Evolutionary conservation across 2,329 filamentous ascomycete species (phyloP).

Genomic region (Exophiala sp.): DNA sequence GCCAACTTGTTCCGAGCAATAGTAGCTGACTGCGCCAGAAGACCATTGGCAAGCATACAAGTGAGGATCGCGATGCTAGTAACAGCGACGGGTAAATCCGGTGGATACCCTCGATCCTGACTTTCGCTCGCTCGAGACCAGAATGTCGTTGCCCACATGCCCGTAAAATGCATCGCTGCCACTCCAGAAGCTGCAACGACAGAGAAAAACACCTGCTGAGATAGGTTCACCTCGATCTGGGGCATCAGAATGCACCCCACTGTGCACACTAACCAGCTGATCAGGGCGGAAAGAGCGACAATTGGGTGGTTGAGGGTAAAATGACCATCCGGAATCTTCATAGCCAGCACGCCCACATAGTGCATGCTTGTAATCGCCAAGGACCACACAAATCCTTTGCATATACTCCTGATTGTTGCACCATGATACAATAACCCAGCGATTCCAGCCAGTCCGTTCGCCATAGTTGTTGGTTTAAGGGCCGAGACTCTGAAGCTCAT

Average conservation of each 20-base stretch:
- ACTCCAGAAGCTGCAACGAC: constrained; percentile 34
- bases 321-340: constrained; percentile 33
- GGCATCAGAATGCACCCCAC: constrained; percentile 34
- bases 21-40: constrained; percentile 36
- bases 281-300: constrained; percentile 32
- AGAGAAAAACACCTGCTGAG: constrained; percentile 34
- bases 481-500: constrained; percentile 16
- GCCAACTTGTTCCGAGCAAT: constrained; percentile 36
- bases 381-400: constrained; percentile 34
- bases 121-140: constrained; percentile 30
- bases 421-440: constrained; percentile 27
- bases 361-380: constrained; percentile 36
- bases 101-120: constrained; percentile 31
- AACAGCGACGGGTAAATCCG: constrained; percentile 32
- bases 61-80: constrained; percentile 34
- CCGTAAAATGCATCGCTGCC: constrained; percentile 37
- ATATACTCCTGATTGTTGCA: constrained; percentile 27
- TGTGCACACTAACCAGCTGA: constrained; percentile 35
- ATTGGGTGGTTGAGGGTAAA: constrained; percentile 28
- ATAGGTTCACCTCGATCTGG: constrained; percentile 33
- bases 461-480: constrained; percentile 2
- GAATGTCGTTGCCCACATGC: constrained; percentile 33
- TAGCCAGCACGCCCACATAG: constrained; percentile 32
- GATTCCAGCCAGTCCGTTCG: constrained; percentile 12
- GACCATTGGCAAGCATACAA: constrained; percentile 35